Conservation (phyloP, 805 yeast species). For the Diddensiella caesifluorescens region DNA sequence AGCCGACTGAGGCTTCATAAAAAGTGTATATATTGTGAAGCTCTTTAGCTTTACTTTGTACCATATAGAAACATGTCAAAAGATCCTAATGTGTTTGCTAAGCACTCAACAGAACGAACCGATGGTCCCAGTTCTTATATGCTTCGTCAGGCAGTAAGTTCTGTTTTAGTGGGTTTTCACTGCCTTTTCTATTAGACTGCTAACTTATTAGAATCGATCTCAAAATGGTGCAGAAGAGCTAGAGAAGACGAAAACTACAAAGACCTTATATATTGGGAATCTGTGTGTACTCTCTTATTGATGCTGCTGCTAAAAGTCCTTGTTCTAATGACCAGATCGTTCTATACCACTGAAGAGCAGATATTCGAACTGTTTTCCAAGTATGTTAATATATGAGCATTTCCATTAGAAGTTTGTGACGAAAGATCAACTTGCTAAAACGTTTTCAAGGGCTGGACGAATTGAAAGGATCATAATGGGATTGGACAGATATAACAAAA, state of each 20-base stretch:
- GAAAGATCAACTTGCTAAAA: too few relatives aligned
- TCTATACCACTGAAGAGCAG: slow-evolving; percentile 93
- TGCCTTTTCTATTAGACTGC: background rate
- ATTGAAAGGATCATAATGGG: slow-evolving; percentile 89
- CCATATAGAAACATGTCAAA: too few relatives aligned
- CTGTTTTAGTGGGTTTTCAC: background rate
- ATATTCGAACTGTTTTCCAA: slow-evolving; percentile 79
- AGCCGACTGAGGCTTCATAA: too few relatives aligned
- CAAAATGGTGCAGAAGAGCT: slow-evolving; percentile 46
- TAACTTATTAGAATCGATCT: slow-evolving; percentile 21
- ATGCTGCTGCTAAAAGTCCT: background rate
- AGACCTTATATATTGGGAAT: slow-evolving; percentile 88
- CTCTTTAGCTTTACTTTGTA: too few relatives aligned
- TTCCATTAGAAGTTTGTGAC: background rate
- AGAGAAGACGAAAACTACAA: slow-evolving; percentile 56
- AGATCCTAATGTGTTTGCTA: slow-evolving; percentile 18
- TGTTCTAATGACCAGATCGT: slow-evolving; percentile 39
- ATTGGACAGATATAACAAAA: slow-evolving; percentile 77
- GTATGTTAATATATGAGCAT: slow-evolving; percentile 32
- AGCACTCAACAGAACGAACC: slow-evolving; percentile 34
- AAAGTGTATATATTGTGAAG: too few relatives aligned
- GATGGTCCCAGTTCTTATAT: slow-evolving; percentile 34
- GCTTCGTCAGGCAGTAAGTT: slow-evolving; percentile 29
- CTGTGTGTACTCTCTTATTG: slow-evolving; percentile 31
- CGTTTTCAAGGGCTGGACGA: slow-evolving; percentile 13